phyloP scores from a whole-genome alignment of 768 basidiomycete genomes.

The Podaxis sp. region DNA sequence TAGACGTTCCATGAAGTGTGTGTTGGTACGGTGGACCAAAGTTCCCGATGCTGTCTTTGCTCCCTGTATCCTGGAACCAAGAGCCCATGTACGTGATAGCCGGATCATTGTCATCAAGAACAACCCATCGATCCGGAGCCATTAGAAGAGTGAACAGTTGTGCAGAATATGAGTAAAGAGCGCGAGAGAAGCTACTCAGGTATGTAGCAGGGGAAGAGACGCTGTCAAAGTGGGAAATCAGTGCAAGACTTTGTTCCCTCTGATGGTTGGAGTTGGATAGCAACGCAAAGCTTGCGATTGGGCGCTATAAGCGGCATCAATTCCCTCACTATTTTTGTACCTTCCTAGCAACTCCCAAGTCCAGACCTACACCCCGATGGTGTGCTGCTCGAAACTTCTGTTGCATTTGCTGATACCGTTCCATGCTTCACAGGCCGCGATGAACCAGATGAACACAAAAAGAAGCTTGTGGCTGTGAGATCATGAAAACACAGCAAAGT shows the following conservation, averaged over 20 bases:
- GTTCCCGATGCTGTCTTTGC: constrained; percentile 23
- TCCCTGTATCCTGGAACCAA: constrained; percentile 26
- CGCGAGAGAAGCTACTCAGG: not conserved
- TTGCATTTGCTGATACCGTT: not conserved
- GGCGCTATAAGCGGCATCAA: not conserved
- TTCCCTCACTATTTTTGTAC: not conserved
- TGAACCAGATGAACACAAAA: not conserved
- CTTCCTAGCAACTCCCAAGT: not conserved
- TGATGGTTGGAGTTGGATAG: too few species aligned
- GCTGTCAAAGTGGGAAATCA: not conserved
- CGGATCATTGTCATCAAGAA: constrained; percentile 30
- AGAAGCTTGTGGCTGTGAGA: not conserved
- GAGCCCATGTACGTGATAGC: constrained; percentile 25
- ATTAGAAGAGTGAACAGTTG: not conserved
- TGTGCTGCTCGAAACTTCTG: not conserved
- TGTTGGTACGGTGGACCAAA: constrained; percentile 27
- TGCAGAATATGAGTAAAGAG: not conserved
- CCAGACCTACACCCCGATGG: not conserved
- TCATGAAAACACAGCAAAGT: not conserved
- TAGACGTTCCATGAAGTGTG: constrained; percentile 27
- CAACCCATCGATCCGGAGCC: constrained; percentile 20
- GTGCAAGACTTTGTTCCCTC: too few species aligned
- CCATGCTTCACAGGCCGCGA: not conserved
- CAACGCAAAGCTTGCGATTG: too few species aligned
- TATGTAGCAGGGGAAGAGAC: not conserved